These are phyloP conservation scores for Aspergillus proliferans DNA, from an alignment of 2,329 filamentous ascomycete species.

Conservation along the genomic window DNA sequence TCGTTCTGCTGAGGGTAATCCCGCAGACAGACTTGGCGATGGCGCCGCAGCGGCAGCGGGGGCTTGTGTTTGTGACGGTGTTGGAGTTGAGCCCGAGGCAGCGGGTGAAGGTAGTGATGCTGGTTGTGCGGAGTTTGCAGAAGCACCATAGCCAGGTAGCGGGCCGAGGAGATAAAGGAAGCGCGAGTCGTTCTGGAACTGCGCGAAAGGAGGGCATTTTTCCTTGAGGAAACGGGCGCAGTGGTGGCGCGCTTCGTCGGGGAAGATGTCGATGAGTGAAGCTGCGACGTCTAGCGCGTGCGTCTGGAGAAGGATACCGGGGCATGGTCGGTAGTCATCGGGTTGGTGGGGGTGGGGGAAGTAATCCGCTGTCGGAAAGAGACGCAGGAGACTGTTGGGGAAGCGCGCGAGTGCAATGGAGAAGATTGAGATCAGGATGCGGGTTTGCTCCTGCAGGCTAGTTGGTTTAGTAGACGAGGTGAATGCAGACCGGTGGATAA, in stretches of 20 bases:
- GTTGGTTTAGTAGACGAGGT: constrained; percentile 18
- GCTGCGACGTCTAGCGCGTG: constrained; percentile 42
- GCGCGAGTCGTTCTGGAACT: constrained; percentile 34
- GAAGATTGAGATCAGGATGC: constrained; percentile 34
- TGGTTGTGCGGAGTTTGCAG: constrained; percentile 16
- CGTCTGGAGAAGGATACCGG: constrained; percentile 31
- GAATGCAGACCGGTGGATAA: constrained; percentile 36
- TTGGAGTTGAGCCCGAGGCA: constrained; percentile 23
- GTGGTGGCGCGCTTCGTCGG: constrained; percentile 38
- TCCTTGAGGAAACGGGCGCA: constrained; percentile 40
- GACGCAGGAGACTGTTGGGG: constrained; percentile 25
- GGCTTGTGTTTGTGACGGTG: constrained; percentile 10
- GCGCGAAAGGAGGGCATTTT: constrained; percentile 32
- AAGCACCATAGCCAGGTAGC: constrained; percentile 16
- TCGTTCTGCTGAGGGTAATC: constrained; percentile 15
- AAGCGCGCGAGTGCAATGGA: constrained; percentile 36
- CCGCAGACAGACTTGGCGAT: not conserved
- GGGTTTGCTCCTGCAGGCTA: constrained; percentile 28
- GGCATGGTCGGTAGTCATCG: constrained; percentile 21
- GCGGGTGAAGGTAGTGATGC: constrained; percentile 27
- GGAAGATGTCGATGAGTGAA: constrained; percentile 38
- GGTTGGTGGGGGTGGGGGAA: constrained; percentile 20
- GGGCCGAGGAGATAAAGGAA: constrained; percentile 40
- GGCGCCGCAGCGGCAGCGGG: not conserved
- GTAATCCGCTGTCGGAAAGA: constrained; percentile 24